These are phyloP conservation scores for Talaromyces atroroseus DNA, from an alignment of 2,329 filamentous ascomycete genomes.

Conservation along the genomic window DNA sequence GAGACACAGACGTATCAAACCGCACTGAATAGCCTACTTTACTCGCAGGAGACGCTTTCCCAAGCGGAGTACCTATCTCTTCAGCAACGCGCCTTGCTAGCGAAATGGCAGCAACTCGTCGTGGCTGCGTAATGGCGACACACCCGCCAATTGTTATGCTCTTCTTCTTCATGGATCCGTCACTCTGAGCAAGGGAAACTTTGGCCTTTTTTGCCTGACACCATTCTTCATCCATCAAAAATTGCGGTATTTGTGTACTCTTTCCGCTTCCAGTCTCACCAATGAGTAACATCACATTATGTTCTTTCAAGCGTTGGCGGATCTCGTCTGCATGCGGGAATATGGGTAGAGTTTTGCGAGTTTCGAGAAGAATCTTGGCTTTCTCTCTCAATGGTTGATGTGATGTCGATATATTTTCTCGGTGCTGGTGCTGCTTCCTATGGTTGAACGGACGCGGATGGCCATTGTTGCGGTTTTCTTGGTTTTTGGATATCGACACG, in stretches of 20 bases:
- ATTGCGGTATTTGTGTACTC: conserved; percentile 93
- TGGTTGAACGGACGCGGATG: background rate
- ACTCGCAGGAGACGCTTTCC: conserved; percentile 52
- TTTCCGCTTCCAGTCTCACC: conserved; percentile 97
- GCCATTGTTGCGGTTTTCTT: background rate
- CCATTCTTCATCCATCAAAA: conserved; percentile 74
- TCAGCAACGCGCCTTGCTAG: conserved; percentile 81
- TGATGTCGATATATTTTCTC: background rate
- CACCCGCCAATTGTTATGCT: conserved; percentile 63
- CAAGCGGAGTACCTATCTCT: conserved; percentile 66
- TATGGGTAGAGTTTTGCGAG: conserved; percentile 69
- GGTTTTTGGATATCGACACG: background rate
- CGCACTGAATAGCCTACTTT: conserved; percentile 89
- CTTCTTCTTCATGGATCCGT: conserved; percentile 20
- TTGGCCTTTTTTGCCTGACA: conserved; percentile 58
- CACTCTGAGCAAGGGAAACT: conserved; percentile 25
- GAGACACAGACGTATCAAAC: conserved; percentile 82
- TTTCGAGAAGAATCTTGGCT: conserved; percentile 43
- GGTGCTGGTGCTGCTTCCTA: background rate
- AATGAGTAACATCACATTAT: conserved; percentile 74
- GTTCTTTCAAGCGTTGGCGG: conserved; percentile 55
- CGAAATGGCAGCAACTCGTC: conserved; percentile 87
- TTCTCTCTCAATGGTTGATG: conserved; percentile 35
- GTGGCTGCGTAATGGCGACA: conserved; percentile 90
- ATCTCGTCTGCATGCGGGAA: conserved; percentile 71